Evolutionary conservation across 1,139 yeast genomes (phyloP).

Genomic region (Sugiyamaella pinicola): DNA sequence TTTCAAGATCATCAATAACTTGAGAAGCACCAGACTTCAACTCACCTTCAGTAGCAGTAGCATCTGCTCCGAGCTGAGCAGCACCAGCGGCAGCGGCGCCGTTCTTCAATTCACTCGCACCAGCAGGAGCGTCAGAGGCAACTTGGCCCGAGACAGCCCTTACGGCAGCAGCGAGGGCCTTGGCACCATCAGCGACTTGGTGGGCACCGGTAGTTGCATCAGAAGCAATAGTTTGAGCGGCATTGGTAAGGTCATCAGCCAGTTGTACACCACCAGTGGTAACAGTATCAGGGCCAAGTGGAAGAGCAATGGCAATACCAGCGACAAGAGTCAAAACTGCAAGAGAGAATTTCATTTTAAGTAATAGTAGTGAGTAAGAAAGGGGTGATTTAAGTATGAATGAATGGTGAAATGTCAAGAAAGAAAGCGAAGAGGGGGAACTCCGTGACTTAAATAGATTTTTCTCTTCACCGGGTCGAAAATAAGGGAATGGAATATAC

Average conservation of each 20-base stretch:
- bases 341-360: conserved; percentile 15
- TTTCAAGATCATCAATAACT: conserved; percentile 11
- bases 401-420: too few relatives aligned
- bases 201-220: conserved; percentile 19
- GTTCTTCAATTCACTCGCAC: conserved; percentile 9
- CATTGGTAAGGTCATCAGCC: conserved; percentile 13
- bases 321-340: conserved; percentile 16
- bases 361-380: neutral
- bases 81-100: conserved; percentile 19
- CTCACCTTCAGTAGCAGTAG: neutral
- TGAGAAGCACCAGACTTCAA: conserved; percentile 7
- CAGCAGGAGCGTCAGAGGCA: conserved; percentile 18
- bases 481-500: too few relatives aligned
- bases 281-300: conserved; percentile 17
- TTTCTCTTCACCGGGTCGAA: too few relatives aligned
- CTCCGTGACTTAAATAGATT: too few relatives aligned
- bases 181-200: conserved; percentile 18
- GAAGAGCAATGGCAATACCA: conserved; percentile 20
- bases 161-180: conserved; percentile 11
- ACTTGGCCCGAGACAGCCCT: conserved; percentile 18
- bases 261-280: conserved; percentile 19
- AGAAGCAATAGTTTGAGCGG: conserved; percentile 17
- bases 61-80: conserved; percentile 12
- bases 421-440: too few relatives aligned
- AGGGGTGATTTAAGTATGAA: too few relatives aligned